Conservation (phyloP, 345 rosid species). For the Cardamine resedifolia region DNA sequence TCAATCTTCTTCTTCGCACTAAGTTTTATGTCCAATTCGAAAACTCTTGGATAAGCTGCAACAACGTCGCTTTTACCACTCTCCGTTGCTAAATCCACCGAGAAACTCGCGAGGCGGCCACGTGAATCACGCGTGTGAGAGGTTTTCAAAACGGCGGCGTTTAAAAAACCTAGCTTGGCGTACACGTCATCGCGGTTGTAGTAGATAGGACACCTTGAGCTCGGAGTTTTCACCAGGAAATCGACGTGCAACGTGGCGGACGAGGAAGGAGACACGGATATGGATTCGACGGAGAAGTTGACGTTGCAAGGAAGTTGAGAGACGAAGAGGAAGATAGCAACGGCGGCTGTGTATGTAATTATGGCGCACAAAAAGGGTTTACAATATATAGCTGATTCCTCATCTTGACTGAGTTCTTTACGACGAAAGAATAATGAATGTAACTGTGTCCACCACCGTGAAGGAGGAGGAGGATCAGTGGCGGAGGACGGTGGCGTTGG, state of each 20-base stretch:
- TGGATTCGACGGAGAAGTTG: constrained; percentile 2
- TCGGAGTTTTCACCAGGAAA: not conserved
- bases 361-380: not conserved
- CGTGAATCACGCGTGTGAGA: not conserved
- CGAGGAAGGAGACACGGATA: not conserved
- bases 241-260: not conserved
- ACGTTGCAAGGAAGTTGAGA: not conserved
- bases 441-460: constrained; percentile 14
- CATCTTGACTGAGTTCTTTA: not conserved
- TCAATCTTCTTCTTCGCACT: not conserved
- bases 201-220: not conserved
- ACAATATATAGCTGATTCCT: rapidly evolving
- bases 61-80: not conserved
- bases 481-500: no score
- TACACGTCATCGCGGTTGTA: constrained; percentile 1
- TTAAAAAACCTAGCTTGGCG: constrained; percentile 8
- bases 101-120: constrained; percentile 3
- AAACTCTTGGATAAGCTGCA: not conserved
- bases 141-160: constrained; percentile 9
- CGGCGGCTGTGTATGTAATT: rapidly evolving
- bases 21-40: constrained; percentile 10
- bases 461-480: not conserved
- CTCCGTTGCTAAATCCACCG: constrained; percentile 15
- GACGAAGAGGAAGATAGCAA: not conserved
- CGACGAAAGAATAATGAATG: not conserved